These are phyloP conservation scores for Aphanomyces invadans DNA, from an alignment of 352 stramenopile genomes.

Conservation along the genomic window DNA sequence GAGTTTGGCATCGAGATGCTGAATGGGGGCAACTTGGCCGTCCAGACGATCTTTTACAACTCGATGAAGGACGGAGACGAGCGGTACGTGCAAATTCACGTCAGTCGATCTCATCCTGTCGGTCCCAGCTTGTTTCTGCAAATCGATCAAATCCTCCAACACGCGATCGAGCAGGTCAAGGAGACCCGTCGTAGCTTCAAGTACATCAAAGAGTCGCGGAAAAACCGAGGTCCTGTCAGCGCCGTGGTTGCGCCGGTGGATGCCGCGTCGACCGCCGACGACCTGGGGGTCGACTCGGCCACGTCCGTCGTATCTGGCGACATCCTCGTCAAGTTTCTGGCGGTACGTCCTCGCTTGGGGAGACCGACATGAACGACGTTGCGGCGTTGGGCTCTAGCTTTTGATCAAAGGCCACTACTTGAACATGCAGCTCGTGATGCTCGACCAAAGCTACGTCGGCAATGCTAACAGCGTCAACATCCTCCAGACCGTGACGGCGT, in stretches of 20 bases:
- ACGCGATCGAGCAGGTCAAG: slow-evolving; percentile 26
- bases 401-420: slow-evolving; percentile 26
- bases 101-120: not conserved
- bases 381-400: not conserved
- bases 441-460: slow-evolving; percentile 23
- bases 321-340: slow-evolving; percentile 17
- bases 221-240: slow-evolving; percentile 10
- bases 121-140: slow-evolving; percentile 18
- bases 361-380: not conserved
- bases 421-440: slow-evolving; percentile 28
- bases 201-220: slow-evolving; percentile 14
- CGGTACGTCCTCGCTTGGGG: not conserved
- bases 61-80: slow-evolving; percentile 24
- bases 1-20: slow-evolving; percentile 24
- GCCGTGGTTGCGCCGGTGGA: not conserved
- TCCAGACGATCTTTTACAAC: slow-evolving; percentile 27
- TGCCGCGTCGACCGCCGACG: not conserved
- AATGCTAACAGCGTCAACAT: slow-evolving; percentile 25
- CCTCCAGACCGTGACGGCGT: slow-evolving; percentile 23
- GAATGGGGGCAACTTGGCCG: slow-evolving; percentile 25
- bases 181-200: slow-evolving; percentile 25
- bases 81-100: slow-evolving; percentile 11
- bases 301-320: slow-evolving; percentile 20
- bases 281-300: not conserved
- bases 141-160: slow-evolving; percentile 25